A percentile compares a stretch with the other conserved stretches of the same genome.
Evolutionary conservation across 2,329 filamentous ascomycete genomes (phyloP).

Genomic region (Colletotrichum caudatum): DNA sequence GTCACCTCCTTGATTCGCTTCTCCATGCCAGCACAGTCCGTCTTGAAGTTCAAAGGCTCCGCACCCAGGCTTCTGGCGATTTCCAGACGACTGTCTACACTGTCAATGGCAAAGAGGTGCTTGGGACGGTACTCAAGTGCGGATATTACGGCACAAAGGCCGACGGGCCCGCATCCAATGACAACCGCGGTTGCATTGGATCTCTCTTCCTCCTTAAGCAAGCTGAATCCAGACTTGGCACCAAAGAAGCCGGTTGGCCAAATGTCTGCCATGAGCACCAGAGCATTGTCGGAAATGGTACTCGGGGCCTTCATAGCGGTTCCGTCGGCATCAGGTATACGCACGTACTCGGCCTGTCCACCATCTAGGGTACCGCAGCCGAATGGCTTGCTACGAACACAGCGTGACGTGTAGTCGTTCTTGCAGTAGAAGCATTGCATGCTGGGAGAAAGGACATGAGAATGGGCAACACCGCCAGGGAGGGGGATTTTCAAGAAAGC

Average conservation of each 20-base stretch:
- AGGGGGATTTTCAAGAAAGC: conserved; percentile 44
- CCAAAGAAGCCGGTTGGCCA: conserved; percentile 91
- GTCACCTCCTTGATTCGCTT: conserved; percentile 80
- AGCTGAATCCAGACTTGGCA: conserved; percentile 79
- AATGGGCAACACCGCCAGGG: not conserved
- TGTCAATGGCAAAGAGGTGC: conserved; percentile 83
- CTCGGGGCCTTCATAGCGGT: conserved; percentile 80
- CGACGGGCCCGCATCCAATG: conserved; percentile 87
- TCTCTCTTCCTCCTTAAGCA: conserved; percentile 69
- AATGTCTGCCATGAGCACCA: conserved; percentile 93
- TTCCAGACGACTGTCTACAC: conserved; percentile 79
- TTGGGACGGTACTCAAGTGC: conserved; percentile 81
- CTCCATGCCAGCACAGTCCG: conserved; percentile 72
- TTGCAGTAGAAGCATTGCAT: conserved; percentile 87
- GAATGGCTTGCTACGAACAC: conserved; percentile 76
- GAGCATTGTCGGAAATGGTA: conserved; percentile 76
- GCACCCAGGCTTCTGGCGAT: conserved; percentile 81
- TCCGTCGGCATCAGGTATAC: conserved; percentile 83
- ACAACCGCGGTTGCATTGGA: conserved; percentile 79
- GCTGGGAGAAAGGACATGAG: conserved; percentile 52
- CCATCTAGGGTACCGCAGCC: conserved; percentile 78
- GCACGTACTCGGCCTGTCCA: conserved; percentile 84
- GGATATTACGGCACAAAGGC: conserved; percentile 84
- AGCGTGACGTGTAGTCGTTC: conserved; percentile 81
- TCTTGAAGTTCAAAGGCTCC: conserved; percentile 84